These are phyloP conservation scores for Monosporascus sp. DNA, from an alignment of 2,329 filamentous ascomycete genomes.

Conservation along the genomic window DNA sequence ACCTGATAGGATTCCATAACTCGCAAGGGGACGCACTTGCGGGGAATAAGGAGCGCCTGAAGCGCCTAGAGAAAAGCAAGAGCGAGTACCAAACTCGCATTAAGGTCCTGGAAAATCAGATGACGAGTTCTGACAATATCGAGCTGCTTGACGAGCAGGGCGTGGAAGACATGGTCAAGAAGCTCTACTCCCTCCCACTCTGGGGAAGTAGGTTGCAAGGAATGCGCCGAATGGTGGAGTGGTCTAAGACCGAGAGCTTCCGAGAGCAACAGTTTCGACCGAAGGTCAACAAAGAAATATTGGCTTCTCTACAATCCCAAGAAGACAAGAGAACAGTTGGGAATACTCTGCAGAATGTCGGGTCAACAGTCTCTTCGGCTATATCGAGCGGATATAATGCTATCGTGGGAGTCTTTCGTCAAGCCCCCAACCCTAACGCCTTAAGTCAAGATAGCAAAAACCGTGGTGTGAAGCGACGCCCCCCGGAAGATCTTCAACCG, in stretches of 20 bases:
- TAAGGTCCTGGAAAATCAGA: constrained; percentile 1
- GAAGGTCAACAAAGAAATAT: background rate
- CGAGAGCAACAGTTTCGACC: constrained; percentile 3
- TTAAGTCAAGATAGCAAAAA: background rate
- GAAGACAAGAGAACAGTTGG: background rate
- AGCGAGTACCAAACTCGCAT: constrained; percentile 1
- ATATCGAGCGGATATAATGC: background rate
- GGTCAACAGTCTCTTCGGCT: background rate
- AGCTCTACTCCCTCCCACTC: constrained; percentile 1
- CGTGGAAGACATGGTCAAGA: constrained; percentile 3
- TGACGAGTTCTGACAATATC: background rate
- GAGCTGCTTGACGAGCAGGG: constrained; percentile 4
- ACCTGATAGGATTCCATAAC: constrained; percentile 19
- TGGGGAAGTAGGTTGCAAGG: constrained; percentile 3
- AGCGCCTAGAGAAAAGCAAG: constrained; percentile 2
- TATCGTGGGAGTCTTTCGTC: background rate
- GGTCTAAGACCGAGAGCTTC: constrained; percentile 1
- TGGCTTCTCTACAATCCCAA: background rate
- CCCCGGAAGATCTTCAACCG: background rate
- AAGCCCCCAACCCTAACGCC: background rate
- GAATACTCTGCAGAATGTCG: background rate
- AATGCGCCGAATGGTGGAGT: constrained; percentile 2
- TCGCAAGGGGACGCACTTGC: background rate
- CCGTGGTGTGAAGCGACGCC: background rate
- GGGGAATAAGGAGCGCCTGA: constrained; percentile 3